phyloP scores from a whole-genome alignment of 2,329 filamentous ascomycete species.

The Lasiodiplodia gonubiensis region DNA sequence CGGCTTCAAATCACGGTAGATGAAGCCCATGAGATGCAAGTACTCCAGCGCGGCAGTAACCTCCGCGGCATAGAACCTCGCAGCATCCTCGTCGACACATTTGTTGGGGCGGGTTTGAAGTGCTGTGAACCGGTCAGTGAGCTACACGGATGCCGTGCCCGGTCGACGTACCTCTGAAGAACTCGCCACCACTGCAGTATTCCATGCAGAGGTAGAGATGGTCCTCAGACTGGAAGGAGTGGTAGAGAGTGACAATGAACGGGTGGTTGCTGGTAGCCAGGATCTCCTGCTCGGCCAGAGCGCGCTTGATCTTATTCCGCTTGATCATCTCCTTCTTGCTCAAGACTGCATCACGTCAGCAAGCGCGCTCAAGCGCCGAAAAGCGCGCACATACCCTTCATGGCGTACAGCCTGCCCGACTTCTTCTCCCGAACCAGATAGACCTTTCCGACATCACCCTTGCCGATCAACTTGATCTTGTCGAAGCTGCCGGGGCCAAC shows the following conservation, averaged over 20 bases:
- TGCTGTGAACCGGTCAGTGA: slow-evolving; percentile 52
- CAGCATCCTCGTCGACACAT: slow-evolving; percentile 95
- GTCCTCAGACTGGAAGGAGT: slow-evolving; percentile 98
- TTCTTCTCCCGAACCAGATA: slow-evolving; percentile 98
- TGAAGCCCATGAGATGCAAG: slow-evolving; percentile 98
- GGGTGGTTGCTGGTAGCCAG: slow-evolving; percentile 98
- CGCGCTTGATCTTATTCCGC: slow-evolving; percentile 99
- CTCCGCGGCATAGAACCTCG: slow-evolving; percentile 95
- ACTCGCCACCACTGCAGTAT: slow-evolving; percentile 98
- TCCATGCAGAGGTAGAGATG: slow-evolving; percentile 99
- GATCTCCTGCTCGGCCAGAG: slow-evolving; percentile 96
- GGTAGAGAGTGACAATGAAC: slow-evolving; percentile 97
- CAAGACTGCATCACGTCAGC: slow-evolving; percentile 67
- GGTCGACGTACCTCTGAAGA: slow-evolving; percentile 73
- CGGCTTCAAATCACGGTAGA: slow-evolving; percentile 96
- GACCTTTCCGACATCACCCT: slow-evolving; percentile 98
- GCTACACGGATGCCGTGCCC: slow-evolving; percentile 29
- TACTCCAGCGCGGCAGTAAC: slow-evolving; percentile 97
- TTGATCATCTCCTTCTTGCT: slow-evolving; percentile 99
- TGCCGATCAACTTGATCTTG: slow-evolving; percentile 99
- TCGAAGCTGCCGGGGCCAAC: slow-evolving; percentile 95
- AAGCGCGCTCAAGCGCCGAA: slow-evolving; percentile 1
- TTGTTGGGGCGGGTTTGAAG: slow-evolving; percentile 96
- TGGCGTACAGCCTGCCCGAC: slow-evolving; percentile 90
- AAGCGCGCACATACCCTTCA: slow-evolving; percentile 77